A percentile compares a stretch with the other conserved stretches of the same genome.
Conservation (phyloP, 192 early-diverging fungal species). For the Entomortierella lignicola region DNA sequence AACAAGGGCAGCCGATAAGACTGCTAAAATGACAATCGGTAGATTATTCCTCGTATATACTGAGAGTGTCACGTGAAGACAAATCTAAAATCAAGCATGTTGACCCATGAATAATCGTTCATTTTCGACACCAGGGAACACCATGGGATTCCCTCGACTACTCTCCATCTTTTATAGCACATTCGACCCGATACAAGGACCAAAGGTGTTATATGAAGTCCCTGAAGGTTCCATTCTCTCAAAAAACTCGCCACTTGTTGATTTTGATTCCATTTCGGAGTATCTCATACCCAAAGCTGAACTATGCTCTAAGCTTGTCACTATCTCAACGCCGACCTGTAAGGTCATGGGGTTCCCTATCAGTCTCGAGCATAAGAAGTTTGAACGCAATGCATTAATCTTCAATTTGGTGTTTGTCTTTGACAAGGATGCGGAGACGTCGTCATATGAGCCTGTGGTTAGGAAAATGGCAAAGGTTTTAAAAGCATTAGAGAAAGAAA, state of each 20-base stretch:
- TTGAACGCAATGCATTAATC: slow-evolving; percentile 84
- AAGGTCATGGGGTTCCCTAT: slow-evolving; percentile 84
- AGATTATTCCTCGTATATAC: background rate
- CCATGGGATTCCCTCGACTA: slow-evolving; percentile 66
- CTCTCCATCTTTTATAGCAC: slow-evolving; percentile 84
- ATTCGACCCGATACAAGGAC: slow-evolving; percentile 82
- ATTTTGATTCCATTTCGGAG: slow-evolving; percentile 84
- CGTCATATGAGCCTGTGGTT: slow-evolving; percentile 89
- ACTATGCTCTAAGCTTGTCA: slow-evolving; percentile 81
- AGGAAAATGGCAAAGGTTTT: slow-evolving; percentile 86
- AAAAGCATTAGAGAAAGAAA: slow-evolving; percentile 77
- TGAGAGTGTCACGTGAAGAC: background rate
- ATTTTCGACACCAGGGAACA: background rate
- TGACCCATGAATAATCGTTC: too few relatives aligned
- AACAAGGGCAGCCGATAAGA: background rate
- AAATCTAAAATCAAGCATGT: too few relatives aligned
- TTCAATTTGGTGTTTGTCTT: slow-evolving; percentile 98
- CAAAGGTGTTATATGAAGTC: slow-evolving; percentile 79
- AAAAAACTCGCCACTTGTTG: slow-evolving; percentile 62
- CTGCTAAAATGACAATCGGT: background rate
- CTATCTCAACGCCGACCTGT: slow-evolving; percentile 74
- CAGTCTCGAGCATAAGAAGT: slow-evolving; percentile 73
- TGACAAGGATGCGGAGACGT: slow-evolving; percentile 82
- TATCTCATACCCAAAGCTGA: slow-evolving; percentile 88
- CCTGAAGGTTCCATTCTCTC: slow-evolving; percentile 77